phyloP scores from a whole-genome alignment of 495 filamentous ascomycete species.

The Neurospora sp. region DNA sequence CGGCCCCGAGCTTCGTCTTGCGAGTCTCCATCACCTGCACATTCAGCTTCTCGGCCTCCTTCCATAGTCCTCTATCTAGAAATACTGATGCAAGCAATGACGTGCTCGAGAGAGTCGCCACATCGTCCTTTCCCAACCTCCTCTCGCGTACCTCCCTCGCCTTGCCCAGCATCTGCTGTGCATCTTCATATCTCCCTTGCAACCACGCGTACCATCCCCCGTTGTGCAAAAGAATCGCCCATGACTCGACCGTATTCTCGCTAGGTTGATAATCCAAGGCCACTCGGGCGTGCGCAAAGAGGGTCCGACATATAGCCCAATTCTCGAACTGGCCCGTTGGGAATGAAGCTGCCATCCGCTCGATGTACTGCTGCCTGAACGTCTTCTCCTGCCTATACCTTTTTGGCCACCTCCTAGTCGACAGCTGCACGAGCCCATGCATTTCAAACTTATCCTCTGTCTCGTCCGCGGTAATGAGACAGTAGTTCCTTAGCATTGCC shows the following conservation, averaged over 20 bases:
- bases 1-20: too few species aligned
- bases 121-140: conserved; percentile 4
- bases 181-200: conserved; percentile 13
- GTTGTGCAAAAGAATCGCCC: conserved; percentile 9
- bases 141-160: conserved; percentile 2
- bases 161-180: conserved; percentile 6
- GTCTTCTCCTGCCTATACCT: conserved; percentile 21
- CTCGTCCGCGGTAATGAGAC: too few species aligned
- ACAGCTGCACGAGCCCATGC: too few species aligned
- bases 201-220: conserved; percentile 14
- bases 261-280: conserved; percentile 6
- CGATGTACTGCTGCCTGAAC: conserved; percentile 19
- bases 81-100: conserved; percentile 1
- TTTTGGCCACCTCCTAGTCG: neutral
- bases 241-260: neutral
- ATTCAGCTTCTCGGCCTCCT: too few species aligned
- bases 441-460: too few species aligned
- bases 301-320: too few species aligned
- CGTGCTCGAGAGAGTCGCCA: conserved; percentile 1
- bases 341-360: conserved; percentile 25
- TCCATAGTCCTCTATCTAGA: neutral
- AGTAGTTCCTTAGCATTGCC: too few species aligned
- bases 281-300: neutral
- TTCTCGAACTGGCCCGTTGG: conserved; percentile 26
- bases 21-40: too few species aligned